Evolutionary conservation across 139 green algal genomes (phyloP).

Genomic region (Chlamydomonas applanata): DNA sequence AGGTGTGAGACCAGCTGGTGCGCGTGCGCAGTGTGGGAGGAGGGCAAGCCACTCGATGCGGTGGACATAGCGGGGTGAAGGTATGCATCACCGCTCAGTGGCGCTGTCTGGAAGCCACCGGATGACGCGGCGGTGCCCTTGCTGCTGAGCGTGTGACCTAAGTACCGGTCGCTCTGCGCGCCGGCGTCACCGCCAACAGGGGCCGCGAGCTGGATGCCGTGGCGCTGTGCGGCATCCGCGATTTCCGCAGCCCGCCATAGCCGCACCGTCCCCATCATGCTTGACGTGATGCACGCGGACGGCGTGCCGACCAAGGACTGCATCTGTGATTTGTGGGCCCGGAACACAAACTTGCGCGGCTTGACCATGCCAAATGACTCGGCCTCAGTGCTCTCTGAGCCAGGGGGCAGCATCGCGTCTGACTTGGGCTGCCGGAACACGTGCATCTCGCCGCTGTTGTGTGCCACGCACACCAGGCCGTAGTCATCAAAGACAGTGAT

Average conservation of each 20-base stretch:
- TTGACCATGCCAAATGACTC: conserved; percentile 16
- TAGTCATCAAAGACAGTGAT: conserved; percentile 29
- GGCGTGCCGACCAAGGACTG: background rate
- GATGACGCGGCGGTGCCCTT: no score
- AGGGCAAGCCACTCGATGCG: no score
- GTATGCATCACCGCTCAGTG: no score
- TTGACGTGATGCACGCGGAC: conserved; percentile 23
- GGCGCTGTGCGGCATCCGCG: conserved; percentile 26
- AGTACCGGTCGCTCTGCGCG: no score
- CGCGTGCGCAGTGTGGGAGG: no score
- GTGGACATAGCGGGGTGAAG: no score
- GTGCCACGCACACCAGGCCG: conserved; percentile 31
- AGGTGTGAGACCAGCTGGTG: no score
- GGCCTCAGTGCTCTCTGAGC: background rate
- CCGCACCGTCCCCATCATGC: conserved; percentile 37
- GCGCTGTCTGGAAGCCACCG: no score
- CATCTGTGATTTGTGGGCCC: background rate
- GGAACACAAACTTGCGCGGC: conserved; percentile 1
- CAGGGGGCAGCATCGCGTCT: conserved; percentile 20
- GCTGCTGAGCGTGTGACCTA: no score
- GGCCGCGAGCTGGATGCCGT: conserved; percentile 21
- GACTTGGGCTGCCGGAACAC: conserved; percentile 31
- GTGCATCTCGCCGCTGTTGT: conserved; percentile 42
- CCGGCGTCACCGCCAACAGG: no score
- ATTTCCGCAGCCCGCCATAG: conserved; percentile 40